A percentile compares a stretch with the other conserved stretches of the same genome.
Conservation (phyloP, 108 stramenopile genomes). For the Cyclostephanos invisitatus region DNA sequence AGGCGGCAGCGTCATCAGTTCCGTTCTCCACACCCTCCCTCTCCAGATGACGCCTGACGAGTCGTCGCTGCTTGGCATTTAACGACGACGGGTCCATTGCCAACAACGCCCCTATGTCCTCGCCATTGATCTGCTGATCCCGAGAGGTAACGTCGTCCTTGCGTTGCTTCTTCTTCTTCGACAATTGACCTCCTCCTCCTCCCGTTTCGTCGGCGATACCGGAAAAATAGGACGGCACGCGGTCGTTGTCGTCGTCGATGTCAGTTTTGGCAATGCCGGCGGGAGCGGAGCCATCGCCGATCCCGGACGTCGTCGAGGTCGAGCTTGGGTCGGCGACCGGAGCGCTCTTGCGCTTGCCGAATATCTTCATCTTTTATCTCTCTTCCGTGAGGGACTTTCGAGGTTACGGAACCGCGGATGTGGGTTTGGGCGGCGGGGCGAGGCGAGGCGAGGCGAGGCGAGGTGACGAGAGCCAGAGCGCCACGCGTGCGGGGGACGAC, state of each 20-base stretch:
- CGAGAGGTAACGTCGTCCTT: constrained; percentile 8
- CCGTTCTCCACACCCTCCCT: too few relatives aligned
- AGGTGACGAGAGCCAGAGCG: too few relatives aligned
- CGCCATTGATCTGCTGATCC: constrained; percentile 49
- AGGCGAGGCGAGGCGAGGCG: too few relatives aligned
- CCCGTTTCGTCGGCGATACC: background rate
- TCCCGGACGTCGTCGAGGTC: background rate
- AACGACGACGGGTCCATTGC: constrained; percentile 63
- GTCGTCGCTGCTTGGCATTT: constrained; percentile 80
- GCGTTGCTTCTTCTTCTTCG: constrained; percentile 18
- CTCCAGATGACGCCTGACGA: constrained; percentile 72
- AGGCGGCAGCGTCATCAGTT: too few relatives aligned
- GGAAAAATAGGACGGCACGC: constrained; percentile 34
- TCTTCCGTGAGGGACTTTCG: too few relatives aligned
- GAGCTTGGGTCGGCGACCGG: background rate
- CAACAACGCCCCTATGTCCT: constrained; percentile 60
- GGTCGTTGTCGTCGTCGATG: constrained; percentile 8
- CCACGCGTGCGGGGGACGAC: too few relatives aligned
- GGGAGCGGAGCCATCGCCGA: constrained; percentile 1
- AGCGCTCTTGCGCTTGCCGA: constrained; percentile 61
- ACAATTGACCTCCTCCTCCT: background rate
- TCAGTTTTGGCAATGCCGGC: background rate
- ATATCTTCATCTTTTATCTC: constrained; percentile 58
- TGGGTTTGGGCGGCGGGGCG: too few relatives aligned
- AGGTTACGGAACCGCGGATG: too few relatives aligned